phyloP scores from a whole-genome alignment of 768 basidiomycete species.

The Phylloporus rhodoxanthus region DNA sequence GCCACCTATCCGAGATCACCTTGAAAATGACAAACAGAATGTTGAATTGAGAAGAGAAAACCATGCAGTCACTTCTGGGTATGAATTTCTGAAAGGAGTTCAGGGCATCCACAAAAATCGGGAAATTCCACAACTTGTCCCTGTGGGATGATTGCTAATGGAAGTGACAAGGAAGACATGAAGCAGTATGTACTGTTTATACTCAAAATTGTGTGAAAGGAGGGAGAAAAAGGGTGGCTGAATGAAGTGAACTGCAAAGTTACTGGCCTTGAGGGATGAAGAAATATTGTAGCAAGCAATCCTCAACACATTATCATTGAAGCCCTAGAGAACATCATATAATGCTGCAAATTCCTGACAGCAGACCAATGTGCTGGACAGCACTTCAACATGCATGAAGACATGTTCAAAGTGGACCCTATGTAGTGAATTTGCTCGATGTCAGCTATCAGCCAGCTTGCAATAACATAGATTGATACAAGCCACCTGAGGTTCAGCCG shows the following conservation, averaged over 20 bases:
- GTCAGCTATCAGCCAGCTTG: too few relatives aligned
- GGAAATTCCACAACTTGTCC: background rate
- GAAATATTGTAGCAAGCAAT: background rate
- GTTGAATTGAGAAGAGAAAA: background rate
- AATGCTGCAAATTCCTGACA: background rate
- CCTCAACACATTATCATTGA: background rate
- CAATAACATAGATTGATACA: too few relatives aligned
- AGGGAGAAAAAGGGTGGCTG: background rate
- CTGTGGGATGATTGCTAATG: background rate
- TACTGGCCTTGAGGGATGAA: background rate
- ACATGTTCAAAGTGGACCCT: background rate
- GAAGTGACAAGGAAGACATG: background rate
- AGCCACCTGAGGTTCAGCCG: too few relatives aligned
- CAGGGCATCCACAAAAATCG: background rate
- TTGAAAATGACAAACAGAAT: conserved; percentile 13
- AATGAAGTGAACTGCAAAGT: background rate
- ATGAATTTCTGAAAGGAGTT: background rate
- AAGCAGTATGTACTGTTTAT: background rate
- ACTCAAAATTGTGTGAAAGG: background rate
- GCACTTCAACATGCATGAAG: background rate
- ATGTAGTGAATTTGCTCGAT: too few relatives aligned
- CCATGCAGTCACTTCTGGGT: background rate
- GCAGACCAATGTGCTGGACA: background rate
- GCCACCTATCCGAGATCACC: background rate
- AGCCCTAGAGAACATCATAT: background rate